Evolutionary conservation across 2,329 filamentous ascomycete species (phyloP).

Genomic region (Zymoseptoria ardabiliae): DNA sequence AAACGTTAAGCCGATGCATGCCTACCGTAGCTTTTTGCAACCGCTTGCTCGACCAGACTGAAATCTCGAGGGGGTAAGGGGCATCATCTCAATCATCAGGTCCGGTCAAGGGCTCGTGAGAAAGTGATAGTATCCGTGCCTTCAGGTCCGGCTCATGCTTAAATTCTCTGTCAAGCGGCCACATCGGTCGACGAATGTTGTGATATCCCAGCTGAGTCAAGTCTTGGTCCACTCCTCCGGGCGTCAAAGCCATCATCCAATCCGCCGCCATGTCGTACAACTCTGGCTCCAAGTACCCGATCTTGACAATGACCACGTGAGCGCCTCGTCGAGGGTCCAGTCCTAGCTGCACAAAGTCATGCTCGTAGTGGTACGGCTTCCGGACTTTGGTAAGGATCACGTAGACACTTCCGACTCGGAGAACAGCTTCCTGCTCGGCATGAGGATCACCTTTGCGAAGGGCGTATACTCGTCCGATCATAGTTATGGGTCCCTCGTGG

Average conservation of each 20-base stretch:
- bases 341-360: conserved; percentile 12
- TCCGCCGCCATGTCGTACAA: conserved; percentile 16
- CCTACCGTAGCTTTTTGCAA: background rate
- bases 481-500: conserved; percentile 12
- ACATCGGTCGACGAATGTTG: conserved; percentile 17
- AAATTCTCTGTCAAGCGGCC: conserved; percentile 13
- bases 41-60: no score
- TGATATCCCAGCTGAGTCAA: conserved; percentile 11
- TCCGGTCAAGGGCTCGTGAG: conserved; percentile 4
- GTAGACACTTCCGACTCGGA: conserved; percentile 13
- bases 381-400: conserved; percentile 16
- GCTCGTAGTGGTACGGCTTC: conserved; percentile 19
- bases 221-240: conserved; percentile 18
- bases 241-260: conserved; percentile 19
- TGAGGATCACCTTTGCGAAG: conserved; percentile 12
- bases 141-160: conserved; percentile 7
- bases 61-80: background rate
- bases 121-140: conserved; percentile 11
- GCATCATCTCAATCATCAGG: background rate
- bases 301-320: conserved; percentile 18
- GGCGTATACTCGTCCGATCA: conserved; percentile 13
- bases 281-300: conserved; percentile 18
- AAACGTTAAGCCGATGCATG: background rate
- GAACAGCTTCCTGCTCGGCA: conserved; percentile 13
- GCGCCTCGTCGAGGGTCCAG: conserved; percentile 9